These are phyloP conservation scores for Ilex aquifolium DNA, from an alignment of 257 asterid species.

Conservation along the genomic window DNA sequence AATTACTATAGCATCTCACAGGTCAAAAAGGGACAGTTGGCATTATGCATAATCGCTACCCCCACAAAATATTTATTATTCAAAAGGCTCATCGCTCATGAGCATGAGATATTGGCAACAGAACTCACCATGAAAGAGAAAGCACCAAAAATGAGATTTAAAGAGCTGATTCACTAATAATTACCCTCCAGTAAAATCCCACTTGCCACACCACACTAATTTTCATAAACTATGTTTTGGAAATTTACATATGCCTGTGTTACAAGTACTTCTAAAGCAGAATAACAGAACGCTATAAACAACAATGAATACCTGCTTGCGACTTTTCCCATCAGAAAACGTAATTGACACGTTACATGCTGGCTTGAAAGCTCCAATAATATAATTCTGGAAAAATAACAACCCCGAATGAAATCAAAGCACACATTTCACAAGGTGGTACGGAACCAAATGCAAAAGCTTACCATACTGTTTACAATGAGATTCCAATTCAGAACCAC, in stretches of 20 bases:
- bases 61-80: too few species aligned
- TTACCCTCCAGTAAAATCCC: not conserved
- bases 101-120: too few species aligned
- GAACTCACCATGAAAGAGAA: too few species aligned
- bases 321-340: slow-evolving; percentile 72
- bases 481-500: not conserved
- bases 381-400: slow-evolving; percentile 53
- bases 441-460: not conserved
- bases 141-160: too few species aligned
- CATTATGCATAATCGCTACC: too few species aligned
- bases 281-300: not conserved
- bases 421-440: too few species aligned
- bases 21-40: not conserved
- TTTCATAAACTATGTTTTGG: too few species aligned
- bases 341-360: slow-evolving; percentile 72
- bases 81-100: too few species aligned
- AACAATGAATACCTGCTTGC: slow-evolving; percentile 59
- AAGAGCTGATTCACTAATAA: too few species aligned
- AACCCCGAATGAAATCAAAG: not conserved
- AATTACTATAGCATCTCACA: not conserved
- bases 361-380: slow-evolving; percentile 90
- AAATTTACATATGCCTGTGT: too few species aligned
- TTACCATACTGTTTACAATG: not conserved
- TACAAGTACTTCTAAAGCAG: too few species aligned
- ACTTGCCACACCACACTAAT: not conserved